Evolutionary conservation across 2,329 filamentous ascomycete genomes (phyloP).

Genomic region (Calonectria fujianensis): DNA sequence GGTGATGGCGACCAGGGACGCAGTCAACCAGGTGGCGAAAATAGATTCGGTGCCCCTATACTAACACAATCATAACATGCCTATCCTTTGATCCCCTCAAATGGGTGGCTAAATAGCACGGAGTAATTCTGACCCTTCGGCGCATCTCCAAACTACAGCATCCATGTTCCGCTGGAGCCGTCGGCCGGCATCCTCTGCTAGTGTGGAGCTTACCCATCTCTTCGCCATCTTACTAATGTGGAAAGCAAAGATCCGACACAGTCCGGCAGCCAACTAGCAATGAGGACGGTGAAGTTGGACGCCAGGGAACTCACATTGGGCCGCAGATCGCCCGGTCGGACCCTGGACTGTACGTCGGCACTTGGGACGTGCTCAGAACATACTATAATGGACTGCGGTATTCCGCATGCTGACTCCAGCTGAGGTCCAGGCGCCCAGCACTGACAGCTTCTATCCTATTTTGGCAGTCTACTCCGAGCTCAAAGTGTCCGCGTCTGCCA

Average conservation of each 20-base stretch:
- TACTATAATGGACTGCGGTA: constrained; percentile 36
- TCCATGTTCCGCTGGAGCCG: constrained; percentile 31
- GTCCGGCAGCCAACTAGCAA: constrained; percentile 25
- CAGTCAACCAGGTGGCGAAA: background rate
- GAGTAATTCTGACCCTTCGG: constrained; percentile 29
- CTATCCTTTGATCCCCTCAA: background rate
- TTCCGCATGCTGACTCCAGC: constrained; percentile 40
- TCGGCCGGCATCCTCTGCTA: constrained; percentile 30
- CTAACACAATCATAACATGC: constrained; percentile 13
- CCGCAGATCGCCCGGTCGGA: constrained; percentile 50
- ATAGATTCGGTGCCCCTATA: background rate
- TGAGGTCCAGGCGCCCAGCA: constrained; percentile 28
- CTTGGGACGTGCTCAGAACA: constrained; percentile 45
- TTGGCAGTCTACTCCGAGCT: constrained; percentile 51
- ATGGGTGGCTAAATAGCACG: constrained; percentile 6
- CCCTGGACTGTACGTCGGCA: constrained; percentile 46
- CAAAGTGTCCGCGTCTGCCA: constrained; percentile 46
- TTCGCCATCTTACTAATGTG: constrained; percentile 33
- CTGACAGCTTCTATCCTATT: constrained; percentile 49
- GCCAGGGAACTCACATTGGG: constrained; percentile 44
- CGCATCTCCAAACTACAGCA: background rate
- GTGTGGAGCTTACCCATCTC: constrained; percentile 32
- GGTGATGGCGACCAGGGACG: background rate
- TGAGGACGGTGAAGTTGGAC: background rate
- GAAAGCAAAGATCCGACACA: constrained; percentile 32